Base-by-base conservation (phyloP, 2,329 filamentous ascomycete species). In the Colletotrichum sp. region DNA sequence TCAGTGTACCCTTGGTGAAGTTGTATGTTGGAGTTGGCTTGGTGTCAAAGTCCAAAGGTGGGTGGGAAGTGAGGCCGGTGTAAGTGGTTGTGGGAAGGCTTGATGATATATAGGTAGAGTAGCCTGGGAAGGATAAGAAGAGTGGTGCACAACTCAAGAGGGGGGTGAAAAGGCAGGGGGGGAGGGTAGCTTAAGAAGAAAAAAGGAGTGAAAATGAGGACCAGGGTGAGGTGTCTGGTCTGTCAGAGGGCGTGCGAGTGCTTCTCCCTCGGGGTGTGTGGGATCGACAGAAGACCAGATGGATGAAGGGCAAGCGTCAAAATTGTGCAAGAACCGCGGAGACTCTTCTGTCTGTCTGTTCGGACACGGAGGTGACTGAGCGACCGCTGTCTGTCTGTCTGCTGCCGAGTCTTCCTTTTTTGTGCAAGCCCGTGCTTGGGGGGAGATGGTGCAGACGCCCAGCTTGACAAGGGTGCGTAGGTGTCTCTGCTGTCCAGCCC, bases 61-160 rank as follows among this genome's bases (percentile, higher is more conserved):
- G 16, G 30, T 18, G 30, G 21, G 52, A 34, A 43, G 34, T 30
- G 48, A 70, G 6, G 58, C 30, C 28, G 12, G 4, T 12, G 7
- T 18, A 68, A 73, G 43, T 48, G 43, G 38, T 60, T 30, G 73
- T 68, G 69, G 73, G 73, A 75, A 26, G 56, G 69, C 73, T 73
- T 75, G 73, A 65, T 73, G 70, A 75, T 75, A 75, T 73, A 75
- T 75, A 75, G 34, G 32, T 43, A 72, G 62, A 73, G 71, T 62
- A 43, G 36, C 71, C 58, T 61, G 34, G 69, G 73, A 30, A 72
- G 62, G 62, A 72, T 66, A 55, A 65, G 36, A 55, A 4, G 68
- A 52, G 34, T 66, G 43, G 60, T 52, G 67, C 68, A 55, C 36
- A 62, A 60, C 32, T 26, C 5, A 24, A 58, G 61, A 48, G 56